A percentile compares a stretch with the other conserved stretches of the same genome.
These are phyloP conservation scores for Bacidia rubella DNA, from an alignment of 495 filamentous ascomycete genomes.

Conservation along the genomic window DNA sequence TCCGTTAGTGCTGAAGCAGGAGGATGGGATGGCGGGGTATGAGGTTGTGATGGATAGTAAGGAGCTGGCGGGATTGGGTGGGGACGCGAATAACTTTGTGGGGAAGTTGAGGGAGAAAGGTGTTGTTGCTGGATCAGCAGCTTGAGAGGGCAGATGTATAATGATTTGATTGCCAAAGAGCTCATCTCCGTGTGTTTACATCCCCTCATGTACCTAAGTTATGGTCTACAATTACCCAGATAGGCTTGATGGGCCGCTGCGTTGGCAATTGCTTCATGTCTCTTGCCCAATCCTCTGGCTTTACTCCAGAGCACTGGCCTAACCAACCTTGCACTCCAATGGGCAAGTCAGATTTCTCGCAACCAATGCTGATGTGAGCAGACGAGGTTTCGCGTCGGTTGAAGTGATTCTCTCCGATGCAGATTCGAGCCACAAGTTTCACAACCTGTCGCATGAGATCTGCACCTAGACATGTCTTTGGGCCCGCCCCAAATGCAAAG, in stretches of 20 bases:
- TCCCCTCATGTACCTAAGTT: not conserved
- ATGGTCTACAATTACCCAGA: slow-evolving; percentile 1
- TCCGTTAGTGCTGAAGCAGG: slow-evolving; percentile 9
- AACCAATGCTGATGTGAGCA: slow-evolving; percentile 4
- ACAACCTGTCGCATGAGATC: slow-evolving; percentile 12
- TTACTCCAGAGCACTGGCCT: slow-evolving; percentile 16
- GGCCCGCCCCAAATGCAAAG: slow-evolving; percentile 20
- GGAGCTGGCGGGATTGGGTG: slow-evolving; percentile 8
- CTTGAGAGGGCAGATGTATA: too few species aligned
- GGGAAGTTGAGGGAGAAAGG: slow-evolving; percentile 7
- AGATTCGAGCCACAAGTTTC: slow-evolving; percentile 9
- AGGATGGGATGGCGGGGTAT: not conserved
- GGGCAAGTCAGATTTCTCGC: not conserved
- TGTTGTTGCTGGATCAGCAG: not conserved
- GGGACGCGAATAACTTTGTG: slow-evolving; percentile 8
- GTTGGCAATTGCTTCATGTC: slow-evolving; percentile 23
- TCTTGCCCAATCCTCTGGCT: slow-evolving; percentile 16
- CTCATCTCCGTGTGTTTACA: too few species aligned
- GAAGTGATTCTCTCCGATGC: too few species aligned
- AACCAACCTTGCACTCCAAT: slow-evolving; percentile 21
- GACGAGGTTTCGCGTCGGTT: too few species aligned
- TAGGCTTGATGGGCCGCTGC: slow-evolving; percentile 11
- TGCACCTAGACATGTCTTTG: slow-evolving; percentile 20
- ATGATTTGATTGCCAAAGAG: too few species aligned
- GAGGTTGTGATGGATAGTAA: slow-evolving; percentile 9